Percentiles rank a stretch among this genome's conserved stretches.
Conservation (phyloP, 2,329 filamentous ascomycete species). For the Eutypella sp. region DNA sequence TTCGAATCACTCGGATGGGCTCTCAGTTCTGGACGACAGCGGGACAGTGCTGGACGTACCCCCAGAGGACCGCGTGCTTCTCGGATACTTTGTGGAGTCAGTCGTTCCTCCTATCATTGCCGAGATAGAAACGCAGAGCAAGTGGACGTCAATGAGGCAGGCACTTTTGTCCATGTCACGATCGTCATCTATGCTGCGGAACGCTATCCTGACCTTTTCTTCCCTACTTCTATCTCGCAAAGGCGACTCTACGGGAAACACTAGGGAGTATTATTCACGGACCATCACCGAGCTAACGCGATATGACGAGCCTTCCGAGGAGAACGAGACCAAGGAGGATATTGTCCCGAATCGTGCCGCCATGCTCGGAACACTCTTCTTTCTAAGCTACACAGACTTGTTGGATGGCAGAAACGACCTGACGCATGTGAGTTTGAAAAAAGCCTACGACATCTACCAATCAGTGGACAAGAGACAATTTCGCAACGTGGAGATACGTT, state of each 20-base stretch:
- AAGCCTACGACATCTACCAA: slow-evolving; percentile 44
- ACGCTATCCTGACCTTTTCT: slow-evolving; percentile 48
- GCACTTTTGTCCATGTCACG: slow-evolving; percentile 43
- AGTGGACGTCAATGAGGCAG: slow-evolving; percentile 45
- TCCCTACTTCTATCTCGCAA: slow-evolving; percentile 36
- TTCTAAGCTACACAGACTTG: slow-evolving; percentile 50
- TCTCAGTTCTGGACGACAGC: slow-evolving; percentile 11
- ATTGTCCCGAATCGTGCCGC: slow-evolving; percentile 14
- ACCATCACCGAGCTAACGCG: slow-evolving; percentile 29
- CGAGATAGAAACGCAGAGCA: slow-evolving; percentile 47
- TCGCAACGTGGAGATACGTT: slow-evolving; percentile 37
- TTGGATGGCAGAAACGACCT: slow-evolving; percentile 36
- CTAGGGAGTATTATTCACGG: slow-evolving; percentile 32
- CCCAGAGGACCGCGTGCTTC: slow-evolving; percentile 31
- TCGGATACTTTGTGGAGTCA: slow-evolving; percentile 44
- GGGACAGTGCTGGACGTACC: slow-evolving; percentile 17
- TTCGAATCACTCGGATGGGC: slow-evolving; percentile 9
- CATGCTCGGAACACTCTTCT: slow-evolving; percentile 46
- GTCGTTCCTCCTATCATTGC: slow-evolving; percentile 48
- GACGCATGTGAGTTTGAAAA: slow-evolving; percentile 45
- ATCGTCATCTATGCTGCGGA: slow-evolving; percentile 40
- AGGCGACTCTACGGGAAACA: slow-evolving; percentile 29
- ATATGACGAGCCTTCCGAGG: slow-evolving; percentile 14
- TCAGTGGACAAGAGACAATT: slow-evolving; percentile 33
- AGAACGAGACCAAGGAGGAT: slow-evolving; percentile 14